Conservation (phyloP, 139 green algal species). For the Zygnema cylindricum region DNA sequence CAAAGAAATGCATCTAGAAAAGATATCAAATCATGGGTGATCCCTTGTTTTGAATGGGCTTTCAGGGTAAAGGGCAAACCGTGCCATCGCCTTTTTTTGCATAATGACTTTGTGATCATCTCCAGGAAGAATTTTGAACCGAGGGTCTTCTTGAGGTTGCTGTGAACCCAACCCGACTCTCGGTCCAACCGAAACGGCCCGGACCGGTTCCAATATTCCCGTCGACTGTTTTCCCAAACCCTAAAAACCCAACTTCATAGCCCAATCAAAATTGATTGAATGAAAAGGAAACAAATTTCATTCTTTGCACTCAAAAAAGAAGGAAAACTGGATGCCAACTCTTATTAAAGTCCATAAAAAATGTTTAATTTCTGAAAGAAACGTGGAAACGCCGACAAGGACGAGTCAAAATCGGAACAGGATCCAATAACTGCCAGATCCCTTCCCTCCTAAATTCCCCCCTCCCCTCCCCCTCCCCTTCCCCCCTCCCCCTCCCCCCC, state of each 20-base stretch:
- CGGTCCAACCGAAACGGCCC: not conserved
- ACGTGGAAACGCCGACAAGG: no score
- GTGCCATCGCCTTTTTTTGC: constrained; percentile 7
- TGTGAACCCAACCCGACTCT: not conserved
- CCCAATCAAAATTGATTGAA: no score
- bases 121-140: constrained; percentile 12
- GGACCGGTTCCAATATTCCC: not conserved
- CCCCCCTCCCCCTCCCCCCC: no score
- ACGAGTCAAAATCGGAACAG: no score
- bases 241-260: not conserved
- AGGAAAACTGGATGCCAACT: no score
- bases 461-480: not conserved
- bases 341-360: no score
- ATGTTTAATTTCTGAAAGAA: no score
- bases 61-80: not conserved
- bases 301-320: no score
- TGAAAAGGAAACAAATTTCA: no score
- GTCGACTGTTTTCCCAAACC: not conserved
- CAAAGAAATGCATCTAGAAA: not conserved
- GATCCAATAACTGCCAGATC: no score
- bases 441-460: no score
- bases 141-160: not conserved
- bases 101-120: constrained; percentile 11
- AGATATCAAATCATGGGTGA: not conserved
- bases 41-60: not conserved